Evolutionary conservation across 2,329 filamentous ascomycete genomes (phyloP).

Genomic region (Aspergillus intermedius): DNA sequence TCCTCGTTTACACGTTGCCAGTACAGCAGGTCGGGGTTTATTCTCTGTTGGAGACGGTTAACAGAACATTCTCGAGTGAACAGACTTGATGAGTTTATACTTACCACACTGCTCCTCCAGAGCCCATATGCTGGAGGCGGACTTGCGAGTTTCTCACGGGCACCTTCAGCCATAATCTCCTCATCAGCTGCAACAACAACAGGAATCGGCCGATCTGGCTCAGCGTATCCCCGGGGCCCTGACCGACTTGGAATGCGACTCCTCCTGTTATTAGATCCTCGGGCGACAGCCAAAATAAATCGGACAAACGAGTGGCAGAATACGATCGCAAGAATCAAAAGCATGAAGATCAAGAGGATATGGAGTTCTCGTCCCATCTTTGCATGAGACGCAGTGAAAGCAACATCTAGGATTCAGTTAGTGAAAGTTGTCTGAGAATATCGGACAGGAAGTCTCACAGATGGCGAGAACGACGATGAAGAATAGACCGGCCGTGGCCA

Average conservation of each 20-base stretch:
- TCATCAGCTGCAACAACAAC: conserved; percentile 71
- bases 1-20: conserved; percentile 61
- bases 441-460: conserved; percentile 49
- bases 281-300: conserved; percentile 60
- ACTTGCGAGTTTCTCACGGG: conserved; percentile 48
- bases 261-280: conserved; percentile 26
- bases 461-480: conserved; percentile 54
- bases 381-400: conserved; percentile 60
- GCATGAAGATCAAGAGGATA: conserved; percentile 70
- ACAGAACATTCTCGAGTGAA: neutral
- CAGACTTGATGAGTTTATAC: conserved; percentile 27
- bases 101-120: conserved; percentile 75
- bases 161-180: conserved; percentile 48
- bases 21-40: conserved; percentile 73
- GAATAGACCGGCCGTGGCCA: conserved; percentile 60
- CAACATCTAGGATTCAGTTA: conserved; percentile 54
- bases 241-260: conserved; percentile 43
- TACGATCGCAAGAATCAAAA: conserved; percentile 67
- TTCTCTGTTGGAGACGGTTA: conserved; percentile 45
- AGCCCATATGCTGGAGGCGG: conserved; percentile 79
- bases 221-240: conserved; percentile 58
- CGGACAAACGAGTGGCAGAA: conserved; percentile 75
- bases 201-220: conserved; percentile 66
- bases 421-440: neutral
- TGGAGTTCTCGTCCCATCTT: conserved; percentile 65